Evolutionary conservation across 2,329 filamentous ascomycete species (phyloP), one percentile per base, ranked within the genome.

Genomic region (Apiospora kogelbergensis): DNA sequence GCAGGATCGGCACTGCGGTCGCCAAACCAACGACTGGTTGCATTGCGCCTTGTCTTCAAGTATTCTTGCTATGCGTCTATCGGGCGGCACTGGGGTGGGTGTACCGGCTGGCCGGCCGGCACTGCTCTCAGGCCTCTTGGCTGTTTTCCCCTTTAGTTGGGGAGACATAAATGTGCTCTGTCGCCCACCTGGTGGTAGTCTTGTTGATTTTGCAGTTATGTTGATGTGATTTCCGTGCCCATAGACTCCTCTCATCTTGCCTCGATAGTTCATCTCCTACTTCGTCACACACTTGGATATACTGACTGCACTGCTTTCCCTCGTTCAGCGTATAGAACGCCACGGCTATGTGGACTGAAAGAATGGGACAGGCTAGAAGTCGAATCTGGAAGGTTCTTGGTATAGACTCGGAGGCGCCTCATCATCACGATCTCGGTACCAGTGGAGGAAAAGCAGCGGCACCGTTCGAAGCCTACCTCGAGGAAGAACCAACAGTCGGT

Each of bases 401-500:
- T 37, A 37, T 37, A 37, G 53, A 60, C 53, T 11, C 9, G 30
- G 53, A 37, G 30, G 20, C 30, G 4, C 53, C 11, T 22, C 30
- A n/a, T 7, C 26, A 60, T 37, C 26, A 37, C 0, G 30, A 60
- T 60, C 33, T n/a, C 17, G 10, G 17, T 1, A n/a, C 17, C 53
- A 13, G 30, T n/a, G 53, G 33, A 11, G 3, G 37, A 5, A 3
- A 33, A 1, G 37, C n/a, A 1, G n/a, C 9, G 10, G 22, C 37
- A 24, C 70, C 86, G 15, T 85, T 87, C 41, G 91, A 95, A 73
- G 90, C 88, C 63, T 98, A 97, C 77, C 85, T 96, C 68, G 95
- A 99, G 78, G 86, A 91, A 24, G 91, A 93, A 70, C 95, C 96
- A 0, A 93, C 89, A 2, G 88, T 89, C 0, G 75, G 80, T 6